A percentile compares a stretch with the other conserved stretches of the same genome.
These are phyloP conservation scores for Drechslerella dactyloides DNA, from an alignment of 2,329 filamentous ascomycete species.

Conservation along the genomic window DNA sequence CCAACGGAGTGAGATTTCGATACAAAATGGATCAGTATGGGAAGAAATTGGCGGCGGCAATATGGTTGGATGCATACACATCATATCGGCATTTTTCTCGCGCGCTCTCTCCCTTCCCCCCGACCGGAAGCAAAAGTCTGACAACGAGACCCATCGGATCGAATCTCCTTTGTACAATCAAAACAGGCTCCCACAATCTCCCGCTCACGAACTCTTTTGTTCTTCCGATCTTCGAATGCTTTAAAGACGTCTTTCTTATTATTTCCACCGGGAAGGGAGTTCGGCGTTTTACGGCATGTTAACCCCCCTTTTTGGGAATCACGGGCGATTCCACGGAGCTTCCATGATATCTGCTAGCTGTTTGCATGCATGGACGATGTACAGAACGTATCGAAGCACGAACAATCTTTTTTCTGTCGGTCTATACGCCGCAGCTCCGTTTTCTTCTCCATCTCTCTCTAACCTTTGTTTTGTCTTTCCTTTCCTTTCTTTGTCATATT, in stretches of 20 bases:
- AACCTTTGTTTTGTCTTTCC: slow-evolving; percentile 7
- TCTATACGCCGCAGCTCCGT: too few species aligned
- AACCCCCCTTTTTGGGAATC: slow-evolving; percentile 2
- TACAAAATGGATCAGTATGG: slow-evolving; percentile 1
- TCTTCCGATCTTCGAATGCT: slow-evolving; percentile 13
- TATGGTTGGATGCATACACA: slow-evolving; percentile 42
- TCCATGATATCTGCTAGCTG: slow-evolving; percentile 18
- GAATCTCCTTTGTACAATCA: slow-evolving; percentile 30
- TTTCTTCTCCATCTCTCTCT: slow-evolving; percentile 12
- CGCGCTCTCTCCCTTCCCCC: slow-evolving; percentile 18
- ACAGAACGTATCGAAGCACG: slow-evolving; percentile 39
- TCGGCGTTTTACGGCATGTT: slow-evolving; percentile 50
- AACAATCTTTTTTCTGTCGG: slow-evolving; percentile 40
- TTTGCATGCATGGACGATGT: slow-evolving; percentile 33
- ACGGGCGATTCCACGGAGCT: neutral
- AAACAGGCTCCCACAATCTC: neutral
- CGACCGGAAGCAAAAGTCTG: too few species aligned
- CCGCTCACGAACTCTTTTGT: slow-evolving; percentile 21
- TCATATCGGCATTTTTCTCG: too few species aligned
- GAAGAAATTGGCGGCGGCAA: slow-evolving; percentile 8
- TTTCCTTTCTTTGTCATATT: neutral
- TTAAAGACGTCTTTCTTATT: slow-evolving; percentile 18
- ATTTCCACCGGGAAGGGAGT: slow-evolving; percentile 47
- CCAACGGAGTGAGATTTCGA: neutral
- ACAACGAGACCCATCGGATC: slow-evolving; percentile 6